These are phyloP conservation scores for Pleurotus tuber-regium DNA, from an alignment of 768 basidiomycete genomes.

Conservation along the genomic window DNA sequence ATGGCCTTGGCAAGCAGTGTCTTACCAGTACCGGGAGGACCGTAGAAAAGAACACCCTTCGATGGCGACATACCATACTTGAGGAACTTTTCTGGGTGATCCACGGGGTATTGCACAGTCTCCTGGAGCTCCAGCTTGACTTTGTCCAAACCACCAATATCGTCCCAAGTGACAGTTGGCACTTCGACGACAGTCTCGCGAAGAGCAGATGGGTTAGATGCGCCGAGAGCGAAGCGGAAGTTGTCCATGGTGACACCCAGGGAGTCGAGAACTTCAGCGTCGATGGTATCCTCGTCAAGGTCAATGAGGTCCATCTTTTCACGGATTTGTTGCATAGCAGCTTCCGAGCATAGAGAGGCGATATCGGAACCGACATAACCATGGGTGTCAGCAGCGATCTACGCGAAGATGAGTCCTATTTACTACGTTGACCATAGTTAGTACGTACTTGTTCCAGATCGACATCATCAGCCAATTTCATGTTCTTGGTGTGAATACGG, in stretches of 20 bases:
- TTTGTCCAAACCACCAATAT: conserved; percentile 98
- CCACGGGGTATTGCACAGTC: conserved; percentile 99
- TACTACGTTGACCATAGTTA: neutral
- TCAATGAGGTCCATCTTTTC: conserved; percentile 99
- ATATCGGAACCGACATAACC: conserved; percentile 99
- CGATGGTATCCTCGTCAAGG: conserved; percentile 96
- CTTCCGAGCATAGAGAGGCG: conserved; percentile 96
- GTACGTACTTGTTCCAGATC: conserved; percentile 84
- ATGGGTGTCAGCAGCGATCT: conserved; percentile 99
- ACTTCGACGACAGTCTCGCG: conserved; percentile 99
- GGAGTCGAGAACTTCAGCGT: conserved; percentile 97
- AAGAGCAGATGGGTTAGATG: conserved; percentile 96
- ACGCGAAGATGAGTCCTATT: conserved; percentile 9
- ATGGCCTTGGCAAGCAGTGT: conserved; percentile 98
- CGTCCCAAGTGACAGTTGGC: conserved; percentile 98
- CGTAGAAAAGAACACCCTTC: conserved; percentile 99
- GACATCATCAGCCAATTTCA: conserved; percentile 96
- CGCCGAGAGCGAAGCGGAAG: conserved; percentile 98
- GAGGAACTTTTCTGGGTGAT: conserved; percentile 99
- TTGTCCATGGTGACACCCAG: conserved; percentile 99
- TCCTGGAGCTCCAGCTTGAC: conserved; percentile 99
- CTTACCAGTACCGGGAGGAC: conserved; percentile 99
- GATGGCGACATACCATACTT: conserved; percentile 99
- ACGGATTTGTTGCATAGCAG: conserved; percentile 99
- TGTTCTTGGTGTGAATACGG: conserved; percentile 99